phyloP scores from a whole-genome alignment of 352 stramenopile species.

The Blastocystis sp. region DNA sequence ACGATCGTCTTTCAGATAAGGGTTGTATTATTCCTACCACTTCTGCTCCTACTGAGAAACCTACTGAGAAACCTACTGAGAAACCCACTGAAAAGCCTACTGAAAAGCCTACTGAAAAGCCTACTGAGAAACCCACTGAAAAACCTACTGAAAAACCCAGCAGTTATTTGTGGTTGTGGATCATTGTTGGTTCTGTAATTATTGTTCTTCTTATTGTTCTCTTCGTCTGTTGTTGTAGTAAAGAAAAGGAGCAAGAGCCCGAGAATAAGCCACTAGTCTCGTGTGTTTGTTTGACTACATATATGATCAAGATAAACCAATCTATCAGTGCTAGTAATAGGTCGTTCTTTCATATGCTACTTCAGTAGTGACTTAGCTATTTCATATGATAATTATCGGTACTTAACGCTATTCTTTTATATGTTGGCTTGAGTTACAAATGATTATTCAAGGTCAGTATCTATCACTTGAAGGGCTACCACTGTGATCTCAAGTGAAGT shows the following conservation, averaged over 20 bases:
- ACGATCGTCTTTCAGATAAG: background rate
- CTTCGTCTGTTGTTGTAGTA: background rate
- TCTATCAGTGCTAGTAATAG: background rate
- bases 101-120: background rate
- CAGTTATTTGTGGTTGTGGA: background rate
- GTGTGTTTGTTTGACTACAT: slow-evolving; percentile 22
- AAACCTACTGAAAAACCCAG: background rate
- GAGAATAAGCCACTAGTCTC: background rate
- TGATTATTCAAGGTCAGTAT: too few species aligned
- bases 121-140: background rate
- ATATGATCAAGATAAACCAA: background rate
- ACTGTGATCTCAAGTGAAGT: too few species aligned
- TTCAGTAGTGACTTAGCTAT: too few species aligned
- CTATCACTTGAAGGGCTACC: too few species aligned
- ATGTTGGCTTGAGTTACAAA: too few species aligned
- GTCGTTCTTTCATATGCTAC: background rate
- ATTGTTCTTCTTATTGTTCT: slow-evolving; percentile 10
- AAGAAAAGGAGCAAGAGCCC: background rate
- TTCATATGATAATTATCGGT: too few species aligned
- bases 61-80: background rate
- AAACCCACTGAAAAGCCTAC: background rate
- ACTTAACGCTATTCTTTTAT: too few species aligned
- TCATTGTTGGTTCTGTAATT: slow-evolving; percentile 5
- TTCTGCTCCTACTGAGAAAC: background rate
- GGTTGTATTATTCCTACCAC: slow-evolving; percentile 30